Evolutionary conservation across 2,329 filamentous ascomycete species (phyloP), one percentile per base, ranked within the genome.

Genomic region (Moelleriella libera): DNA sequence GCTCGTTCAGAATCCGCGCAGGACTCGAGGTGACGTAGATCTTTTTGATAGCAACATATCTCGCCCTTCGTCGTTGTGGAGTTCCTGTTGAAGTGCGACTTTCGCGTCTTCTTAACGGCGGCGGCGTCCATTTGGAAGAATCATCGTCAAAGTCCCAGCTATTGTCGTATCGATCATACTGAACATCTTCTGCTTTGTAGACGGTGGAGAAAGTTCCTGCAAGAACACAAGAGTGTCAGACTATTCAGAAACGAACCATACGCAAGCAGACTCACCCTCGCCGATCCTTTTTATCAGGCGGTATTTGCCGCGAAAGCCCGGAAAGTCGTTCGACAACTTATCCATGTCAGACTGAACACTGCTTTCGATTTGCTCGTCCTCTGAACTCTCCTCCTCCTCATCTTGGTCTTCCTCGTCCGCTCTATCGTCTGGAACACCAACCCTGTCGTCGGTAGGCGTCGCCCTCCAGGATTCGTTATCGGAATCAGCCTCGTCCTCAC

Each of bases 21-120:
- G 92, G 92, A 55, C 88, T 96, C 52, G 89, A 96, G 1, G 94
- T 98, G 53, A 97, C 92, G 64, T 98, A 98, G 56, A 98, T 98
- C 70, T 98, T 98, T 70, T 98, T 98, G 65, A 98, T 86, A 21
- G 94, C 92, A 52, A 98, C 94, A 59, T 83, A 97, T 61, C 84
- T 86, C 29, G 83, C 54, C 47, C 55, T 61, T 41, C 60, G 57
- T 44, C 59, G 60, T 8, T 57, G 55, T 5, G 57, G 55, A 21
- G 54, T 55, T 42, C 59, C 57, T 32, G 62, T 61, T 21, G 52
- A 49, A 10, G 48, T 40, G 21, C 60, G 60, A 41, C 69, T 69
- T 7, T 56, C 44, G 58, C 64, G 56, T 63, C 72, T 59, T 60
- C 79, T 83, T 9, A 79, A 60, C 1, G 81, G 78, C n/a, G 81